Conservation (phyloP, 2,329 filamentous ascomycete genomes). For the Xylariaceae sp. region DNA sequence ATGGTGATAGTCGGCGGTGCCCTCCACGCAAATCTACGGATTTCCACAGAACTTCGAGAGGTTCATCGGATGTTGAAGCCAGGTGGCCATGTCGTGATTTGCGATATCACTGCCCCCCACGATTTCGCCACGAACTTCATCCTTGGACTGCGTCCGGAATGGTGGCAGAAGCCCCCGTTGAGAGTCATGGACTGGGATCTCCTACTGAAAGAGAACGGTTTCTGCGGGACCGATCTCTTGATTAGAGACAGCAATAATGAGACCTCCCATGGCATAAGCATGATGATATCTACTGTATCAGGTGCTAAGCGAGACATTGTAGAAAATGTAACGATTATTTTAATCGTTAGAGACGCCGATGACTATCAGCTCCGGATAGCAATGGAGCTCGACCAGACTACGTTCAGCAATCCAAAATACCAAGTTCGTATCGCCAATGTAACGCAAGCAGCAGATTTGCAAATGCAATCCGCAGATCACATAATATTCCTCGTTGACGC, state of each 20-base stretch:
- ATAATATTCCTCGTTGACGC: too few species aligned
- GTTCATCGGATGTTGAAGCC: slow-evolving; percentile 7
- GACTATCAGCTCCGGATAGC: too few species aligned
- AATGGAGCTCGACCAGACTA: too few species aligned
- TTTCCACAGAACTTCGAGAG: slow-evolving; percentile 1
- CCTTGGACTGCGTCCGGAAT: slow-evolving; percentile 14
- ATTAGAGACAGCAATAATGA: slow-evolving; percentile 19
- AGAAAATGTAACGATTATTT: too few species aligned
- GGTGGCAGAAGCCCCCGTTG: slow-evolving; percentile 12
- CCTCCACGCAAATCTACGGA: slow-evolving; percentile 11
- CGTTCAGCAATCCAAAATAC: too few species aligned
- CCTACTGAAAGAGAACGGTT: slow-evolving; percentile 11
- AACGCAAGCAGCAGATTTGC: too few species aligned
- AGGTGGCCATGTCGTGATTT: slow-evolving; percentile 8
- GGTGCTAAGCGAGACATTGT: too few species aligned
- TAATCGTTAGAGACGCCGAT: too few species aligned
- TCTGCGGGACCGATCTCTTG: slow-evolving; percentile 20
- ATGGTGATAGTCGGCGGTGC: slow-evolving; percentile 16
- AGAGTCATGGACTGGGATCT: slow-evolving; percentile 15
- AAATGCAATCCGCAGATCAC: too few species aligned
- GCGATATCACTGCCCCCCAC: slow-evolving; percentile 8
- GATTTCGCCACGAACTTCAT: slow-evolving; percentile 17
- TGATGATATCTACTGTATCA: slow-evolving; percentile 21
- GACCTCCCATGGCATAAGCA: slow-evolving; percentile 15
- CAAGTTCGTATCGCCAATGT: too few species aligned